Conservation (phyloP, 2,329 filamentous ascomycete genomes). For the Juglanconis oblonga region DNA sequence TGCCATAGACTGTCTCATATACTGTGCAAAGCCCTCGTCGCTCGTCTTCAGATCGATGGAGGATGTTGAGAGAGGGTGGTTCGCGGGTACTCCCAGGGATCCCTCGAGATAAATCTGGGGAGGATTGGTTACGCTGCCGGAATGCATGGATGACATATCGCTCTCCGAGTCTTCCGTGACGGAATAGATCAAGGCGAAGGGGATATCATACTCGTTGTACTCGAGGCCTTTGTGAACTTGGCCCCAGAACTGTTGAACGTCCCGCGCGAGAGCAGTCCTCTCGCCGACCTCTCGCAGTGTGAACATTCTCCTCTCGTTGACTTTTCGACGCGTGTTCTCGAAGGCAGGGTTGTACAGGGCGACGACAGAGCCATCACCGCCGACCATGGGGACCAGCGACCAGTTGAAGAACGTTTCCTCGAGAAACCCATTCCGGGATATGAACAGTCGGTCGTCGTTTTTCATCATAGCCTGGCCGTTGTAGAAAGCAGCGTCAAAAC, state of each 20-base stretch:
- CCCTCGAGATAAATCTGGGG: slow-evolving; percentile 70
- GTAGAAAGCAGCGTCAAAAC: slow-evolving; percentile 64
- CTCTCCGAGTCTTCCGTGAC: slow-evolving; percentile 68
- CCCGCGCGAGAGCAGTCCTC: slow-evolving; percentile 67
- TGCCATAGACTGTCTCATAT: slow-evolving; percentile 71
- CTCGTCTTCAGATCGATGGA: slow-evolving; percentile 68
- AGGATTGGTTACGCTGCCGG: slow-evolving; percentile 58
- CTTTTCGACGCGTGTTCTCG: slow-evolving; percentile 74
- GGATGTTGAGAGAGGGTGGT: slow-evolving; percentile 58
- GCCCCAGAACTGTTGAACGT: slow-evolving; percentile 71
- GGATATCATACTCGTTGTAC: slow-evolving; percentile 72
- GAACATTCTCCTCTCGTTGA: slow-evolving; percentile 77
- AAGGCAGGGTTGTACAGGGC: slow-evolving; percentile 79
- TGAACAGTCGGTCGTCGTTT: slow-evolving; percentile 74
- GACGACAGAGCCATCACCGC: slow-evolving; percentile 69
- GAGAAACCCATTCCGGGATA: slow-evolving; percentile 65
- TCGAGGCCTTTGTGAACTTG: slow-evolving; percentile 67
- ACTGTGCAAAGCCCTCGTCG: slow-evolving; percentile 70
- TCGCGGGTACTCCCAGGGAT: slow-evolving; percentile 63
- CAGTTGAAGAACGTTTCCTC: slow-evolving; percentile 84
- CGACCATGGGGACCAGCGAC: slow-evolving; percentile 76
- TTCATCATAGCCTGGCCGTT: slow-evolving; percentile 81
- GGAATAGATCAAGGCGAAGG: slow-evolving; percentile 75
- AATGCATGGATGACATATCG: slow-evolving; percentile 69
- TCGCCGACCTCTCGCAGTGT: slow-evolving; percentile 76